Conservation (phyloP, 2,329 filamentous ascomycete species). For the Arthroderma sp. region DNA sequence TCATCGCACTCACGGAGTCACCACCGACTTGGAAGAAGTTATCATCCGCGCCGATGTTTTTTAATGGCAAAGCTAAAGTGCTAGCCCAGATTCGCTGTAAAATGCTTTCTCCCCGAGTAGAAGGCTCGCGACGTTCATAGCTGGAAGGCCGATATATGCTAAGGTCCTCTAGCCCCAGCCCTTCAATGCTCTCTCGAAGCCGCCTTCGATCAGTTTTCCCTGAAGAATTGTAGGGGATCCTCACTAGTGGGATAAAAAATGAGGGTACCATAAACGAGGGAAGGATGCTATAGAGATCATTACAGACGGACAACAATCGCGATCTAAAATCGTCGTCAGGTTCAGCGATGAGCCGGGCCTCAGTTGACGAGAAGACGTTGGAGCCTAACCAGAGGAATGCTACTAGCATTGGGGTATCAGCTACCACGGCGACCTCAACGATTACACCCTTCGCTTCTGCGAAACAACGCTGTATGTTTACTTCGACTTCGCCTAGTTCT, state of each 20-base stretch:
- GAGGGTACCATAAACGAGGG: constrained; percentile 25
- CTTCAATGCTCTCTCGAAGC: background rate
- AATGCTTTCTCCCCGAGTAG: background rate
- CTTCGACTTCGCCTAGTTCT: constrained; percentile 75
- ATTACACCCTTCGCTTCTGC: background rate
- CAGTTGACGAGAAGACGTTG: background rate
- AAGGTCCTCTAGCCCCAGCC: background rate
- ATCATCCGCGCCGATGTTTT: background rate
- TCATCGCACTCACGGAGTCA: constrained; percentile 5
- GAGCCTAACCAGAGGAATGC: background rate
- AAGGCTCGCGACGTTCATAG: background rate
- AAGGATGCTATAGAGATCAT: constrained; percentile 5
- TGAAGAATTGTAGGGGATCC: constrained; percentile 14
- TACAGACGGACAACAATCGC: constrained; percentile 8
- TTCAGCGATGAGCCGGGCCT: constrained; percentile 1
- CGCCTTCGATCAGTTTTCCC: constrained; percentile 26
- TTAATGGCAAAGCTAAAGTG: background rate
- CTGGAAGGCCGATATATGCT: background rate
- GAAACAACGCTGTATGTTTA: constrained; percentile 32
- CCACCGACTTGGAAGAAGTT: constrained; percentile 4
- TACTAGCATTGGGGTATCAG: no score
- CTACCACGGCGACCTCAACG: background rate
- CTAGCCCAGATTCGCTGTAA: constrained; percentile 1
- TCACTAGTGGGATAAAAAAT: constrained; percentile 19
- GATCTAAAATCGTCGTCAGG: background rate